These are phyloP conservation scores for Urochloa ruziziensis DNA, from an alignment of 176 grass and related monocot species.

Conservation along the genomic window DNA sequence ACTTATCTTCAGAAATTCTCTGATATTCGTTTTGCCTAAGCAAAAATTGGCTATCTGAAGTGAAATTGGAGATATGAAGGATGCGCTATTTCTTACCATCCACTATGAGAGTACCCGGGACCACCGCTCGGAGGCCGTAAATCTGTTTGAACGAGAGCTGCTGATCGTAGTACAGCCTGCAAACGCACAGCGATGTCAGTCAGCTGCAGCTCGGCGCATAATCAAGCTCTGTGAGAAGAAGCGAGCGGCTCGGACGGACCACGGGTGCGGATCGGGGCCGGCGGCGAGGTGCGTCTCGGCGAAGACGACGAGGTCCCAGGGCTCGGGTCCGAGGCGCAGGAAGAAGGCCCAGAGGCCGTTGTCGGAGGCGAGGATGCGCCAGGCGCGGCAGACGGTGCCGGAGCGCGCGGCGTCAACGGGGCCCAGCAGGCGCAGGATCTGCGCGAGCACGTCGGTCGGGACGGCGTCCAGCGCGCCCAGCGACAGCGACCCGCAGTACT, in stretches of 20 bases:
- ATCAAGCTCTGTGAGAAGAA: not conserved
- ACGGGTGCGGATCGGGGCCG: conserved; percentile 27
- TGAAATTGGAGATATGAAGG: not conserved
- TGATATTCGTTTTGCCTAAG: not conserved
- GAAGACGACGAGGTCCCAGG: conserved; percentile 80
- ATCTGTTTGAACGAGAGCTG: conserved; percentile 76
- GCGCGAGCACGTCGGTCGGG: conserved; percentile 71
- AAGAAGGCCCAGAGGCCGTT: conserved; percentile 84
- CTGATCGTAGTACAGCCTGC: conserved; percentile 53
- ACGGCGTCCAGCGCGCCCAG: conserved; percentile 66
- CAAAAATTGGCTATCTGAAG: not conserved
- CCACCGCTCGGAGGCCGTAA: conserved; percentile 48
- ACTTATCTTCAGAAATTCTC: not conserved
- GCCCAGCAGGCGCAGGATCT: conserved; percentile 74
- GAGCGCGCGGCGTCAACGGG: conserved; percentile 61
- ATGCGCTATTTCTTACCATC: conserved; percentile 56
- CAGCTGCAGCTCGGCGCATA: not conserved
- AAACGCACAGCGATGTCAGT: not conserved
- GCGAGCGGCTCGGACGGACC: not conserved
- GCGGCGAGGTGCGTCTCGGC: conserved; percentile 74
- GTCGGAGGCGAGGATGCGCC: conserved; percentile 65
- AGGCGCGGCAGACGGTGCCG: conserved; percentile 52
- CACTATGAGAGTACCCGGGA: conserved; percentile 80
- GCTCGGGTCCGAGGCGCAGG: conserved; percentile 58
- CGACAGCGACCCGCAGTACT: conserved; percentile 40